Percentiles rank a stretch among this genome's conserved stretches.
Evolutionary conservation across 2,329 filamentous ascomycete species (phyloP).

Genomic region (Lecanicillium sp.): DNA sequence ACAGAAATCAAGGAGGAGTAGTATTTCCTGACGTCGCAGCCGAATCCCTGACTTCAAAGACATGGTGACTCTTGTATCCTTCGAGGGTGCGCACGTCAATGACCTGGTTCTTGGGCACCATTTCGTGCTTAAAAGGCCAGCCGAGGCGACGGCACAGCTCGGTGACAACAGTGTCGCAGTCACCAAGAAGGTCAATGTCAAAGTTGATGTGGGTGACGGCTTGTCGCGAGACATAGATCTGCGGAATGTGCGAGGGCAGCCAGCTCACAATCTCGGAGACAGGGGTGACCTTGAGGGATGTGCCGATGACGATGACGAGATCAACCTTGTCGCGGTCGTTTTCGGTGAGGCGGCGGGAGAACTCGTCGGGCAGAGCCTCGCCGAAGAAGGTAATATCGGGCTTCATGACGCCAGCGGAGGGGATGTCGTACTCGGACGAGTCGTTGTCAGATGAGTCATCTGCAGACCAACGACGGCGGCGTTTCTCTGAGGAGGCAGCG

Average conservation of each 20-base stretch:
- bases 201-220: constrained; percentile 87
- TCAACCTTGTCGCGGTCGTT: constrained; percentile 76
- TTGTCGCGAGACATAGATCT: constrained; percentile 83
- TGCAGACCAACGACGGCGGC: constrained; percentile 26
- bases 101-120: constrained; percentile 63
- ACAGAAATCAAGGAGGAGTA: too few species aligned
- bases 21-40: neutral
- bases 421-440: constrained; percentile 45
- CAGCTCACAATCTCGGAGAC: constrained; percentile 86
- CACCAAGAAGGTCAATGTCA: constrained; percentile 91
- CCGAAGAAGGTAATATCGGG: constrained; percentile 98
- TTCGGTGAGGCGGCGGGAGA: constrained; percentile 72
- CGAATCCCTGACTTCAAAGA: constrained; percentile 21
- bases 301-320: constrained; percentile 91
- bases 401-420: constrained; percentile 76
- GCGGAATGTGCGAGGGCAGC: constrained; percentile 70
- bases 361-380: constrained; percentile 77
- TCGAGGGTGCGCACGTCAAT: constrained; percentile 43
- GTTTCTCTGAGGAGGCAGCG: constrained; percentile 32
- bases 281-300: constrained; percentile 89
- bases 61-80: constrained; percentile 27
- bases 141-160: constrained; percentile 77
- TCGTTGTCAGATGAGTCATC: constrained; percentile 35
- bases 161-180: constrained; percentile 83
- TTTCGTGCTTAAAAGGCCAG: constrained; percentile 76